phyloP scores from a whole-genome alignment of 106 monocot genomes.

The Posidonia australis region DNA sequence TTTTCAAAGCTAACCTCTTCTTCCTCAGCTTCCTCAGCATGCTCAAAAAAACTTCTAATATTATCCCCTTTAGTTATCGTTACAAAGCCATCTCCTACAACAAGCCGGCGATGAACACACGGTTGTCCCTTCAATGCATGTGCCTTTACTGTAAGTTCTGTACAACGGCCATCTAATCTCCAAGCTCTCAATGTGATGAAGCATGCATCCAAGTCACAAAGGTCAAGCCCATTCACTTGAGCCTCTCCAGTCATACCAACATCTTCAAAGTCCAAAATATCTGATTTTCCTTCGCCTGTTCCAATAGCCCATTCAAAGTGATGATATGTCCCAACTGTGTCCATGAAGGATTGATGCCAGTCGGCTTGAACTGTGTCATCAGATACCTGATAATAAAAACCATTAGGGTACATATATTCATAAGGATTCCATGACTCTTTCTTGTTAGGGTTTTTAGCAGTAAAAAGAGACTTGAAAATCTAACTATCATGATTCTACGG shows the following conservation, averaged over 20 bases:
- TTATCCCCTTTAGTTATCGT: slow-evolving; percentile 80
- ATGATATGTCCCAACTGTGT: slow-evolving; percentile 58
- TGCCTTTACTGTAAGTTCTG: slow-evolving; percentile 75
- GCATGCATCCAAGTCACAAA: slow-evolving; percentile 45
- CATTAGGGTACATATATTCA: neutral
- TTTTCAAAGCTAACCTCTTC: slow-evolving; percentile 60
- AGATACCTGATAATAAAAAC: slow-evolving; percentile 46
- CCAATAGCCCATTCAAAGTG: slow-evolving; percentile 98
- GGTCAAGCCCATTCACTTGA: slow-evolving; percentile 64
- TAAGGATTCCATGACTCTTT: no score
- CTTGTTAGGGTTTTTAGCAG: neutral
- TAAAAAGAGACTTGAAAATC: neutral
- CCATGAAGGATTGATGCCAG: slow-evolving; percentile 74
- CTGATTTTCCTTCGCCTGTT: slow-evolving; percentile 80
- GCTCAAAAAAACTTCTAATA: slow-evolving; percentile 83
- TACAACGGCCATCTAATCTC: slow-evolving; percentile 64
- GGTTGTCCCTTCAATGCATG: slow-evolving; percentile 90
- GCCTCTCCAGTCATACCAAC: slow-evolving; percentile 68
- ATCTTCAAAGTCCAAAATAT: slow-evolving; percentile 80
- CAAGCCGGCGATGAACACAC: slow-evolving; percentile 81
- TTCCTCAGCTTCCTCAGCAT: slow-evolving; percentile 98
- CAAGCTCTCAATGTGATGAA: slow-evolving; percentile 80
- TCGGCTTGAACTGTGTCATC: slow-evolving; percentile 68
- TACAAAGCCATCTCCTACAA: slow-evolving; percentile 85
- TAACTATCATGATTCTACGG: neutral